These are phyloP conservation scores for Endothia cerciana DNA, from an alignment of 2,329 filamentous ascomycete genomes.

Conservation along the genomic window DNA sequence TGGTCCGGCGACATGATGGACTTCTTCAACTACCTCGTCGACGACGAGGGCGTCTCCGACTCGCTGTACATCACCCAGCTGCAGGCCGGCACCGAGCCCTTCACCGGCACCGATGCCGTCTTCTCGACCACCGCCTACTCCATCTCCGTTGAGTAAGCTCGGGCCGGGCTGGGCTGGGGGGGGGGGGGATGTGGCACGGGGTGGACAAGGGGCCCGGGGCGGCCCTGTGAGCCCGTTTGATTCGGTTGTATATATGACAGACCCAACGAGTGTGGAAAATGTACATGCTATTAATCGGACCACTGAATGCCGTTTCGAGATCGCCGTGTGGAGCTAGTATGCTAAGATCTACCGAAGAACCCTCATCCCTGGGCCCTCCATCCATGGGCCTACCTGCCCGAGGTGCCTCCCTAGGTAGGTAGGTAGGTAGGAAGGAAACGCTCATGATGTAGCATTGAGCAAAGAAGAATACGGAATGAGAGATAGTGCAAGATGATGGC, in stretches of 20 bases:
- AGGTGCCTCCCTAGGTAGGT: no score
- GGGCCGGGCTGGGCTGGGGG: not conserved
- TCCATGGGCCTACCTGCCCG: not conserved
- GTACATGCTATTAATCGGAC: not conserved
- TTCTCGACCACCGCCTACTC: conserved; percentile 32
- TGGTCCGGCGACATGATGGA: conserved; percentile 61
- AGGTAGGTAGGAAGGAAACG: no score
- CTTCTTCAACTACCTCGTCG: conserved; percentile 61
- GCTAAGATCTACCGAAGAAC: not conserved
- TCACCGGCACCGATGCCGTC: conserved; percentile 48
- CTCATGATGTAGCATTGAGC: no score
- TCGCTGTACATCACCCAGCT: conserved; percentile 58
- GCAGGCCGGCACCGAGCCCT: conserved; percentile 61
- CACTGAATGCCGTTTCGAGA: not conserved
- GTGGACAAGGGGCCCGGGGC: not conserved
- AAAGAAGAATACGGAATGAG: no score
- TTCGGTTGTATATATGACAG: conserved; percentile 17
- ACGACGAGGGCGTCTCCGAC: conserved; percentile 49
- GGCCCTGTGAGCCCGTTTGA: not conserved
- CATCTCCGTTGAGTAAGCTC: conserved; percentile 22
- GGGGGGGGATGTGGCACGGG: no score
- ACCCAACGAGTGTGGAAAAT: conserved; percentile 7
- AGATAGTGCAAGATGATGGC: not conserved
- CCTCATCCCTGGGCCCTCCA: not conserved
- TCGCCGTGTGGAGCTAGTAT: not conserved